These are phyloP conservation scores for Candida ascalaphidarum DNA, from an alignment of 805 yeast species.

Conservation along the genomic window DNA sequence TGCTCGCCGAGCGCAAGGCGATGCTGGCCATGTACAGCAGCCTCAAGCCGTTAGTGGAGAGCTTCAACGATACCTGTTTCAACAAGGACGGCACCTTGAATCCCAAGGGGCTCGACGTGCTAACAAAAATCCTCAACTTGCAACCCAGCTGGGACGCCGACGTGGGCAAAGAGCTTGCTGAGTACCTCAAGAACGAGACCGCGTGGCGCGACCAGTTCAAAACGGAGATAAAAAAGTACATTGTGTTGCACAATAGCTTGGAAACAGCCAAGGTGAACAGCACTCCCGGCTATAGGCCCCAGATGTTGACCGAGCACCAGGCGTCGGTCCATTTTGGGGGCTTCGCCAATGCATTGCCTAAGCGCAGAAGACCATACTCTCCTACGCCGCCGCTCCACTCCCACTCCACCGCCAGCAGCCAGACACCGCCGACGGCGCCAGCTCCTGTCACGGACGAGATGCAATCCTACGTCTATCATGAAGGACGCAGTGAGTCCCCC, in stretches of 20 bases:
- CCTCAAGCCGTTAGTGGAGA: conserved; percentile 17
- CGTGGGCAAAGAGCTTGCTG: conserved; percentile 16
- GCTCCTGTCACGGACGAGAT: no score
- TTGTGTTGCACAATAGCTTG: conserved; percentile 15
- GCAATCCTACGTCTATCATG: no score
- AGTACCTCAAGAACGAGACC: conserved; percentile 15
- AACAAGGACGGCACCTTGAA: conserved; percentile 23
- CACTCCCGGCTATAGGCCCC: conserved; percentile 22
- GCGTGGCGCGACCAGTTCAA: conserved; percentile 23
- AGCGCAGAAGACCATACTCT: no score
- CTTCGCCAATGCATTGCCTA: conserved; percentile 17
- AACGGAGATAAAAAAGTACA: conserved; percentile 20
- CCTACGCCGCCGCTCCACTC: no score
- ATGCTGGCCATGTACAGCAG: conserved; percentile 6
- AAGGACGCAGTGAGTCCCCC: no score
- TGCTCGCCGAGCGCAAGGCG: conserved; percentile 16
- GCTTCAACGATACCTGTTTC: conserved; percentile 11
- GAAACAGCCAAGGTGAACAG: conserved; percentile 17
- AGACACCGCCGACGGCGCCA: no score
- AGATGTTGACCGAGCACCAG: conserved; percentile 22
- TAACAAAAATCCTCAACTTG: conserved; percentile 15
- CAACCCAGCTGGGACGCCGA: conserved; percentile 29
- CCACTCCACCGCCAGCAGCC: no score
- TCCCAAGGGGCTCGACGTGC: conserved; percentile 15
- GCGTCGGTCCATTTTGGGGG: conserved; percentile 33